Conservation (phyloP, 2,329 filamentous ascomycete genomes). For the Botrytis aclada region DNA sequence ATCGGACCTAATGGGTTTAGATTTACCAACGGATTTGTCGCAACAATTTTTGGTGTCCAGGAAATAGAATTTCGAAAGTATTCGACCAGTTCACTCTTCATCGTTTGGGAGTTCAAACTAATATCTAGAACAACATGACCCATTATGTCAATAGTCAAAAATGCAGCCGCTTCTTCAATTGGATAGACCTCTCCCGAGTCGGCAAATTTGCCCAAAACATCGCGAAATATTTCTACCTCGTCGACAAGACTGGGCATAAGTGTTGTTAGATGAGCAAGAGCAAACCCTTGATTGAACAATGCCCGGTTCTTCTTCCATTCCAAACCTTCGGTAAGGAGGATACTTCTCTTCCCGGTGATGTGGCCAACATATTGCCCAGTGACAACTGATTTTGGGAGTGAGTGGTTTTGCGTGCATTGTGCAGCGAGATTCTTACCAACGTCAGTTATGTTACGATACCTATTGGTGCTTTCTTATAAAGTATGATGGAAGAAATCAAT, state of each 20-base stretch:
- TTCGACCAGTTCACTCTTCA: conserved; percentile 25
- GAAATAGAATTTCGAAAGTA: conserved; percentile 25
- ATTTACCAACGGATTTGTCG: conserved; percentile 20
- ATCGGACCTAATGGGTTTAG: conserved; percentile 26
- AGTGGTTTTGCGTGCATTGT: conserved; percentile 17
- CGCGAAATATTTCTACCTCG: conserved; percentile 23
- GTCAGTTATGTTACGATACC: neutral
- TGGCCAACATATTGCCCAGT: neutral
- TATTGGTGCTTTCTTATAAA: neutral
- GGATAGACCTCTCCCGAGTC: conserved; percentile 25
- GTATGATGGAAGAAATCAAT: neutral
- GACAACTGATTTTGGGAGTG: neutral
- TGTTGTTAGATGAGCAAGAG: conserved; percentile 23
- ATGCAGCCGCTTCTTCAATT: conserved; percentile 24
- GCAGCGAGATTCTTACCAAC: conserved; percentile 8
- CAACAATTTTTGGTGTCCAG: conserved; percentile 27
- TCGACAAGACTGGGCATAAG: conserved; percentile 27
- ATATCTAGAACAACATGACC: conserved; percentile 24
- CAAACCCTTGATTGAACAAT: conserved; percentile 33
- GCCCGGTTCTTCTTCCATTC: conserved; percentile 31
- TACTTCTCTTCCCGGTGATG: conserved; percentile 22
- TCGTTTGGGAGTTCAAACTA: conserved; percentile 25
- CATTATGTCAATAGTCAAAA: conserved; percentile 31
- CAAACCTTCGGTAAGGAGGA: conserved; percentile 27
- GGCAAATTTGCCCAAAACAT: conserved; percentile 24